Base-by-base conservation (phyloP, 164 flowering plant species). In the Stephania cephalantha region DNA sequence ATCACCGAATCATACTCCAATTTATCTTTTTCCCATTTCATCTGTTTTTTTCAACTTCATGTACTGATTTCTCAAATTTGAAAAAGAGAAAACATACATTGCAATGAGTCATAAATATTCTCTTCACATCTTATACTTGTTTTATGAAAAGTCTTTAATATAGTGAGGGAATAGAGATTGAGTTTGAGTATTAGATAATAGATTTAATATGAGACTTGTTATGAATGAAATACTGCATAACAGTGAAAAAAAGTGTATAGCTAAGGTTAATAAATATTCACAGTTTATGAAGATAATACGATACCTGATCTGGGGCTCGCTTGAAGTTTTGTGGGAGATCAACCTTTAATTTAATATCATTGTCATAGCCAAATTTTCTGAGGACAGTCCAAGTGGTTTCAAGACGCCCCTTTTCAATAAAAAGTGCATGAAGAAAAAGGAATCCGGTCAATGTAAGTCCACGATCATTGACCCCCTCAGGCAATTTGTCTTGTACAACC, bases 341-440 rank as follows among this genome's bases (percentile, higher is more conserved):
- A 81, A 88, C 91, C 58, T 86, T 79, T 31, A 96, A 90, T 79
- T 88, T 92, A 61, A 94, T 83, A 71, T 94, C 97, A 87, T 94
- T 88, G 71, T 96, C 89, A 74, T 96, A 96, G 42, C 97, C 99
- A 84, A 91, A 96, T 79, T 94, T 94, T 82, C 98, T 88, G 58
- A 96, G 80, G 53, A 96, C 99, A 22, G 98, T 92, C 99, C 99
- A 96, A 69, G 99, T 96, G 80, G 99, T 96, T 87, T 96, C 99
- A 55, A 96, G 82, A 35, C 97, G 94, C 45, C 97, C 98, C 76
- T 94, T 96, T 76, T 96, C 99, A 61, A 96, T 96, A 77, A 96
- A 96, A 35, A 96, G 86, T 15, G 97, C 95, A 87, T 96, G 98
- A 58, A 96, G 97, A 82, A 91, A 92, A 70, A 96, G 92, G 70